A percentile compares a stretch with the other conserved stretches of the same genome.
phyloP scores from a whole-genome alignment of 73 alveolate species.

The Urostyla sp. region DNA sequence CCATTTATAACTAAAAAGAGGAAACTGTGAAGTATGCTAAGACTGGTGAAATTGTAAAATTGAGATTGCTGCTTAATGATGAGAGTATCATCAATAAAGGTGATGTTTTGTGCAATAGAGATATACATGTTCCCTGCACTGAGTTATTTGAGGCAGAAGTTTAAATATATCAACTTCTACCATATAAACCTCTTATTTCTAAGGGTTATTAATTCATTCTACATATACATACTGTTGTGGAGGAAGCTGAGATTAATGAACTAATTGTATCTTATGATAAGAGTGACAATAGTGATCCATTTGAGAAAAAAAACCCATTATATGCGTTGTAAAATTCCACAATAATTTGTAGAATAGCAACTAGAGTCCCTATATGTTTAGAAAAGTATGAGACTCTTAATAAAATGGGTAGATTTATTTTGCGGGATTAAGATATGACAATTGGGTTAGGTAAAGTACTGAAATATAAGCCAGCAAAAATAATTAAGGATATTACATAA shows the following conservation, averaged over 20 bases:
- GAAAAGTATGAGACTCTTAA: slow-evolving; percentile 4
- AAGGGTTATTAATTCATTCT: slow-evolving; percentile 75
- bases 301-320: slow-evolving; percentile 70
- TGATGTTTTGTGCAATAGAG: slow-evolving; percentile 86
- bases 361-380: slow-evolving; percentile 27
- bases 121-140: slow-evolving; percentile 74
- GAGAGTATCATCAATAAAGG: slow-evolving; percentile 93
- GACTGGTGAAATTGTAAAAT: slow-evolving; percentile 94
- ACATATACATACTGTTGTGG: slow-evolving; percentile 92
- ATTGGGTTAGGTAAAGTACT: slow-evolving; percentile 83
- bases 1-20: slow-evolving; percentile 81
- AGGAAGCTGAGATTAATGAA: slow-evolving; percentile 84
- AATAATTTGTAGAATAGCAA: slow-evolving; percentile 8
- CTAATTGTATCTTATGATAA: slow-evolving; percentile 59
- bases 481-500: neutral
- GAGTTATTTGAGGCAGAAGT: slow-evolving; percentile 73
- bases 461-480: slow-evolving; percentile 71
- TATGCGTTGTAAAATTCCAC: slow-evolving; percentile 54
- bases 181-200: slow-evolving; percentile 70
- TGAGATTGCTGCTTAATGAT: slow-evolving; percentile 86
- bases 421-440: slow-evolving; percentile 92
- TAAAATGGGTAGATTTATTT: slow-evolving; percentile 89
- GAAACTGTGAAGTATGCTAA: slow-evolving; percentile 89
- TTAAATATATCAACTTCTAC: slow-evolving; percentile 59
- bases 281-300: slow-evolving; percentile 50